A percentile compares a stretch with the other conserved stretches of the same genome.
phyloP scores from a whole-genome alignment of 768 basidiomycete species.

The Mycena filopes region DNA sequence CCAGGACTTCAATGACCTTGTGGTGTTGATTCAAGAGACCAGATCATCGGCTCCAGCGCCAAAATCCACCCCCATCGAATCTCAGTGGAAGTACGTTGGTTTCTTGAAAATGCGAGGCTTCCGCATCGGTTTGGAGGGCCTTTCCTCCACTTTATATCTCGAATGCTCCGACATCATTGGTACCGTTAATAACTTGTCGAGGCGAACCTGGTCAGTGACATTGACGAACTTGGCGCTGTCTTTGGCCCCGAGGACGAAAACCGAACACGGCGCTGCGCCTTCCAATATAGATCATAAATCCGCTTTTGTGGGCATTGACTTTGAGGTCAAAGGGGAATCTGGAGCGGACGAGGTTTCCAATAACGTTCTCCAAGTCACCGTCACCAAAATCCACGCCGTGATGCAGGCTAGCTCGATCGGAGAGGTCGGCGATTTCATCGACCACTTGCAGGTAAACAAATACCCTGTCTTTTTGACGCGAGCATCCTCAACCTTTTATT shows the following conservation, averaged over 20 bases:
- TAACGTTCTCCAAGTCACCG: conserved; percentile 59
- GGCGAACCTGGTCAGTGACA: conserved; percentile 72
- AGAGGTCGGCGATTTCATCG: conserved; percentile 89
- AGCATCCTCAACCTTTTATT: conserved; percentile 8
- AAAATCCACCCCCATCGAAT: conserved; percentile 16
- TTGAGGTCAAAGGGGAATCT: conserved; percentile 54
- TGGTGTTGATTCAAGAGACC: conserved; percentile 73
- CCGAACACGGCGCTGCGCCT: conserved; percentile 45
- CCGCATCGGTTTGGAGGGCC: conserved; percentile 80
- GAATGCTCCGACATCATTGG: conserved; percentile 83
- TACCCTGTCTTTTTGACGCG: background rate
- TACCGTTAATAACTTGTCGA: conserved; percentile 57
- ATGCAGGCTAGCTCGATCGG: conserved; percentile 95
- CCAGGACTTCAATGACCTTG: conserved; percentile 86
- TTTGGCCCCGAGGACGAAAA: conserved; percentile 68
- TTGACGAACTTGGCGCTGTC: conserved; percentile 86
- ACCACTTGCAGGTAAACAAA: conserved; percentile 76
- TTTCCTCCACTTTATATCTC: conserved; percentile 76
- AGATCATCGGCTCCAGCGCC: conserved; percentile 44
- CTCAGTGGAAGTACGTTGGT: conserved; percentile 53
- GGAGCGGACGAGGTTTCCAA: conserved; percentile 35
- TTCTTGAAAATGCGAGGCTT: conserved; percentile 82
- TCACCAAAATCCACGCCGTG: conserved; percentile 89
- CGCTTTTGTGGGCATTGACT: conserved; percentile 87
- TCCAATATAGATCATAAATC: conserved; percentile 73